Evolutionary conservation across 768 basidiomycete genomes (phyloP).

Genomic region (Saitozyma sp.): DNA sequence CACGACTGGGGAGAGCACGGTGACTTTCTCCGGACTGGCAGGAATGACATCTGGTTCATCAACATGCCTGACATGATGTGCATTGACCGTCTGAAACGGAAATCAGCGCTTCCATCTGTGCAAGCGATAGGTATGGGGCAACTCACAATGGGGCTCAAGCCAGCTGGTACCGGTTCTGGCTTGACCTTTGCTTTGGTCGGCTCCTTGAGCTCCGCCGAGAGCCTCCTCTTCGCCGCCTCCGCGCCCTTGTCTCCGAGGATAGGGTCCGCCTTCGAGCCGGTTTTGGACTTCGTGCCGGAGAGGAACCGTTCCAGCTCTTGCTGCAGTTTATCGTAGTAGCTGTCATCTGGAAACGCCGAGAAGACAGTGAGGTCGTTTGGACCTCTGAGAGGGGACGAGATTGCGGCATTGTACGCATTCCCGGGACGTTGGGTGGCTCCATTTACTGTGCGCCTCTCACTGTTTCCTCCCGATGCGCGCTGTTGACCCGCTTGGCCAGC

Average conservation of each 20-base stretch:
- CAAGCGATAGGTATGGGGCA: too few relatives aligned
- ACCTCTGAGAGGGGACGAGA: too few relatives aligned
- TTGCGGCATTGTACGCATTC: too few relatives aligned
- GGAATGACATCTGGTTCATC: background rate
- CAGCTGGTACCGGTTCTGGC: background rate
- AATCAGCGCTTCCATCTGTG: background rate
- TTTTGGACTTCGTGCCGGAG: background rate
- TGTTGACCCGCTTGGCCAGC: too few relatives aligned
- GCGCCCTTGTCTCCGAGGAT: background rate
- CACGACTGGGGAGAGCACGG: background rate
- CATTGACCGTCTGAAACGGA: background rate
- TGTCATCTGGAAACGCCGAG: background rate
- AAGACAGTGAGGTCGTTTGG: background rate
- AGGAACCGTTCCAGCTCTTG: background rate
- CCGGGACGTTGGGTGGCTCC: too few relatives aligned
- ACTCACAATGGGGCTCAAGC: too few relatives aligned
- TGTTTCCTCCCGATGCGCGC: too few relatives aligned
- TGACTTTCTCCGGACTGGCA: background rate
- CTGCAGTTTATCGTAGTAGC: too few relatives aligned
- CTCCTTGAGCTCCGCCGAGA: background rate
- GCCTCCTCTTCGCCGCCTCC: background rate
- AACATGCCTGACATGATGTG: background rate
- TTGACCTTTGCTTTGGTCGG: background rate
- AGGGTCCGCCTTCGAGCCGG: background rate
- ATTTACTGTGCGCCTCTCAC: too few relatives aligned